phyloP scores from a whole-genome alignment of 805 yeast genomes.

The Ogataea methanolica region DNA sequence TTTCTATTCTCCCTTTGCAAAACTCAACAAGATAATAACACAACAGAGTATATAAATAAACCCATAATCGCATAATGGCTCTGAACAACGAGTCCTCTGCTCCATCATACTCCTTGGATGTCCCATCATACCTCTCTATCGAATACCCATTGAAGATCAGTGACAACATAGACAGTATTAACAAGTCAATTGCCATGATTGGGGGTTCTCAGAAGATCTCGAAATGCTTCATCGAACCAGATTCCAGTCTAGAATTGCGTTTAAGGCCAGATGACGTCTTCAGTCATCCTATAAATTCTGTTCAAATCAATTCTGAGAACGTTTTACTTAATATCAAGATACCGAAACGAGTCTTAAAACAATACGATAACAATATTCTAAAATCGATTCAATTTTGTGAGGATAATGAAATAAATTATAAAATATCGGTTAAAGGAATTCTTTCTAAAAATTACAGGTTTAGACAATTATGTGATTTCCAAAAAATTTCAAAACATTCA shows the following conservation, averaged over 20 bases:
- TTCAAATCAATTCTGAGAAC: slow-evolving; percentile 48
- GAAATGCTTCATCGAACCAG: slow-evolving; percentile 36
- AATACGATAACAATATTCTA: slow-evolving; percentile 37
- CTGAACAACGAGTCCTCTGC: slow-evolving; percentile 6
- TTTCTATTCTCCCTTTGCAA: too few species aligned
- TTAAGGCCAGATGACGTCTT: slow-evolving; percentile 32
- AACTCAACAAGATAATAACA: too few species aligned
- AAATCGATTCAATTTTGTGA: slow-evolving; percentile 37
- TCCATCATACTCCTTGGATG: slow-evolving; percentile 49
- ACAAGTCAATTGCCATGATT: slow-evolving; percentile 61
- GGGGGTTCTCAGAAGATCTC: slow-evolving; percentile 53
- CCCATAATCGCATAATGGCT: neutral
- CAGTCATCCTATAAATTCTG: slow-evolving; percentile 61
- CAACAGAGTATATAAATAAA: neutral
- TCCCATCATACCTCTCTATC: slow-evolving; percentile 69
- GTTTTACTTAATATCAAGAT: slow-evolving; percentile 54
- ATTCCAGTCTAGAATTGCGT: slow-evolving; percentile 24
- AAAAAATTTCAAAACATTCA: slow-evolving; percentile 58
- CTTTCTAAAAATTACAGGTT: slow-evolving; percentile 68
- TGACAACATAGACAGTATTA: slow-evolving; percentile 36
- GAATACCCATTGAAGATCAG: slow-evolving; percentile 72
- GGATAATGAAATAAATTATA: slow-evolving; percentile 28
- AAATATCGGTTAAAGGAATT: slow-evolving; percentile 59
- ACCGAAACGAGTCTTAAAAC: slow-evolving; percentile 48
- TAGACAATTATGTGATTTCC: slow-evolving; percentile 86